Evolutionary conservation across 108 stramenopile species (phyloP), one percentile per base, ranked within the genome.

Genomic region (Cyclotella sp.): DNA sequence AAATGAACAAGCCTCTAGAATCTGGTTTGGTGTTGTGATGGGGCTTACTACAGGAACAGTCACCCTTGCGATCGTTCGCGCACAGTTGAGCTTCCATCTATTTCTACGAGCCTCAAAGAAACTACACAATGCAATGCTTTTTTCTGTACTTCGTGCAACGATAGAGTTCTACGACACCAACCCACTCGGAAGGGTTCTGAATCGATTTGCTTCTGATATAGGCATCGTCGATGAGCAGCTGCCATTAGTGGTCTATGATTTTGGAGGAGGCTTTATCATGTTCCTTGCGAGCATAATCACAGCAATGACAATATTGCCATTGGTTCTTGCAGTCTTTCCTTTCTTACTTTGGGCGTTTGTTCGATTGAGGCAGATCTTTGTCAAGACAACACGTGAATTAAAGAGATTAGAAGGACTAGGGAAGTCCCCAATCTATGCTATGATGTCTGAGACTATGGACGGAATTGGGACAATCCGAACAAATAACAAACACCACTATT

Each of bases 111-210:
- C 92, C 22, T 93, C 92, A 9, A 84, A 84, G 72, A 61, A 52
- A 27, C 85, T 96, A 44, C 96, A 97, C 75, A 86, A 95, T 74
- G 58, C 65, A 28, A 96, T 96, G 95, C 66, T 91, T 0, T 63
- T 77, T 26, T 70, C 89, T 34, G 90, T 98, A 7, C 76, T 98
- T 21, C 63, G 94, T 60, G 92, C 97, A 4, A 93, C 87, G 52
- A 88, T 95, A 54, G 72, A 81, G 21, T 98, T 95, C 74, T 98
- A 95, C 70, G 96, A 97, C 77, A 90, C 92, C 15, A 97, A 95
- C 59, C 95, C 97, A 12, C 61, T 90, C 13, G 97, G 97, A 10
- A 85, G 95, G 57, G 90, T 98, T n/a, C 64, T 96, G 52, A 94
- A 94, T 78, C 82, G 97, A 9, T 84, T 86, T 60, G 55, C 75